Percentiles rank a stretch among this genome's conserved stretches.
These are phyloP conservation scores for Striga asiatica DNA, from an alignment of 257 asterid species.

Conservation along the genomic window DNA sequence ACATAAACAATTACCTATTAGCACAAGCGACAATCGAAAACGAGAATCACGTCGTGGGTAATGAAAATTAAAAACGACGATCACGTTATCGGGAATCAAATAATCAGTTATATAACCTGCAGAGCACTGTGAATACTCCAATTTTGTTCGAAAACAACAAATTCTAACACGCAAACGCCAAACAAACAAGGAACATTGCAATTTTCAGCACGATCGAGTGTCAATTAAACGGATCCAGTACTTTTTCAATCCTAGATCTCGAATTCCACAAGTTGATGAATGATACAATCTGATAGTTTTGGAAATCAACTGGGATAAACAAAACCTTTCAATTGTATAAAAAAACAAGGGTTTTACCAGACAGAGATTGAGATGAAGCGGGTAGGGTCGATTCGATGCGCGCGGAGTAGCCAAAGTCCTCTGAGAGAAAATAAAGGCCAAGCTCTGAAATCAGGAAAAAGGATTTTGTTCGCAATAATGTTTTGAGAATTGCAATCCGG, in stretches of 20 bases:
- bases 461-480: too few relatives aligned
- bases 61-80: neutral
- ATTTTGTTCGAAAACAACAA: neutral
- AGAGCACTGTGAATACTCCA: neutral
- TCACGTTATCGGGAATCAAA: neutral
- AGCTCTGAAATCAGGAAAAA: too few relatives aligned
- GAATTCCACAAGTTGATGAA: neutral
- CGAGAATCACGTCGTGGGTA: neutral
- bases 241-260: constrained; percentile 25
- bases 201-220: constrained; percentile 2
- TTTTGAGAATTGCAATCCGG: too few relatives aligned
- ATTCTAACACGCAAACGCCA: neutral
- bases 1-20: neutral
- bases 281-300: too few relatives aligned
- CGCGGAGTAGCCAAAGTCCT: neutral
- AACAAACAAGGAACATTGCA: neutral
- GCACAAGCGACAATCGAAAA: neutral
- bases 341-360: constrained; percentile 13
- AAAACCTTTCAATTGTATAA: neutral
- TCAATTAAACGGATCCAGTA: constrained; percentile 23
- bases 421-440: constrained; percentile 12
- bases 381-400: constrained; percentile 12
- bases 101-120: neutral
- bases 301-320: neutral
- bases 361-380: neutral